phyloP scores from a whole-genome alignment of 371 early-diverging fungal genomes.

The Mucor lusitanicus region DNA sequence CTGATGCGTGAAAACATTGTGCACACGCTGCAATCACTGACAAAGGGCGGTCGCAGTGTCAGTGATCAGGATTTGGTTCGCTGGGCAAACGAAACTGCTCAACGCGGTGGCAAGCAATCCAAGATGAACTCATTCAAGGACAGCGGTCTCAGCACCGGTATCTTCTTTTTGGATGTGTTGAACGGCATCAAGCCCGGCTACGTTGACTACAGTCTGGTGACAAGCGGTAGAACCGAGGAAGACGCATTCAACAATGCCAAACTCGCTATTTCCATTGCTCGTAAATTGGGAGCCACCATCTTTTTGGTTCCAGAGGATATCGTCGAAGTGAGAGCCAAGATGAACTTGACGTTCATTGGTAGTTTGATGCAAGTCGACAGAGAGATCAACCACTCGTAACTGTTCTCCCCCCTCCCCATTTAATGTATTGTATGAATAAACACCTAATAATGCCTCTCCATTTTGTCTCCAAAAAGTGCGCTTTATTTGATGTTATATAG shows the following conservation, averaged over 20 bases:
- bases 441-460: neutral
- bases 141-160: constrained; percentile 69
- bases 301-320: constrained; percentile 96
- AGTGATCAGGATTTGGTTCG: constrained; percentile 90
- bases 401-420: neutral
- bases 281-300: constrained; percentile 94
- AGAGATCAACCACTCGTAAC: neutral
- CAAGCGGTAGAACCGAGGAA: constrained; percentile 76
- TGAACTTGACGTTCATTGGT: constrained; percentile 38
- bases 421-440: neutral
- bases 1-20: constrained; percentile 96
- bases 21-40: constrained; percentile 85
- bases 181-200: constrained; percentile 89
- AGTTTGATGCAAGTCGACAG: constrained; percentile 10
- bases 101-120: constrained; percentile 66
- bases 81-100: constrained; percentile 91
- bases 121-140: constrained; percentile 87
- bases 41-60: constrained; percentile 77
- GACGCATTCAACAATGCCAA: constrained; percentile 86
- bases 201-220: constrained; percentile 87
- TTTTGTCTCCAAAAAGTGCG: neutral
- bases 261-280: constrained; percentile 94
- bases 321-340: constrained; percentile 88
- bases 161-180: constrained; percentile 90
- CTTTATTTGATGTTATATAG: neutral